These are phyloP conservation scores for Sinapis alba DNA, from an alignment of 441 rosid species.

Conservation along the genomic window DNA sequence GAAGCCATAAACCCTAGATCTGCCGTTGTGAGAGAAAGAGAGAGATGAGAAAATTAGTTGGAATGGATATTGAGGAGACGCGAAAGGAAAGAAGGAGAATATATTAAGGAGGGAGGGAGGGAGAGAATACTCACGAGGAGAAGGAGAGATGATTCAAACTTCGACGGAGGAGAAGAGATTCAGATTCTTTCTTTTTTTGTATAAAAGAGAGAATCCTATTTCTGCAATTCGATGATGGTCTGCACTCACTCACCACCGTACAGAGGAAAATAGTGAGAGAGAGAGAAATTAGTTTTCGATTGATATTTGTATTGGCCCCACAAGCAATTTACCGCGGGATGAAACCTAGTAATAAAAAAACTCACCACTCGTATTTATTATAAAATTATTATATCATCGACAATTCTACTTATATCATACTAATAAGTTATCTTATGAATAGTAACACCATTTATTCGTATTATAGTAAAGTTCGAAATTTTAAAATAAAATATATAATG, in stretches of 20 bases:
- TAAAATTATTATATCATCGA: too few species aligned
- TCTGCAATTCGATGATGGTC: constrained; percentile 24
- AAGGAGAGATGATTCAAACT: constrained; percentile 30
- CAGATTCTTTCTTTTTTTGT: constrained; percentile 6
- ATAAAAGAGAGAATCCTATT: constrained; percentile 21
- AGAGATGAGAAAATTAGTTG: constrained; percentile 18
- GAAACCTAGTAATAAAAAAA: neutral
- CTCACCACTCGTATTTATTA: neutral
- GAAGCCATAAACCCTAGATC: constrained; percentile 53
- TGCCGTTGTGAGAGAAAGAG: constrained; percentile 26
- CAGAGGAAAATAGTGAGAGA: constrained; percentile 39
- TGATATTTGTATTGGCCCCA: constrained; percentile 30
- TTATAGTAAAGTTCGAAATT: too few species aligned
- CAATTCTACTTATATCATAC: neutral
- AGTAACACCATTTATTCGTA: neutral
- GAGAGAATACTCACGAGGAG: constrained; percentile 26
- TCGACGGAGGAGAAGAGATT: constrained; percentile 41
- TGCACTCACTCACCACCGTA: constrained; percentile 42
- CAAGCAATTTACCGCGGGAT: constrained; percentile 43
- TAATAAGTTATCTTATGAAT: neutral
- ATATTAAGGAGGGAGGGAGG: constrained; percentile 4
- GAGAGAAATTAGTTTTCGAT: constrained; percentile 35
- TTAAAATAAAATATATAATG: too few species aligned
- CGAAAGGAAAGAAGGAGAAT: constrained; percentile 12
- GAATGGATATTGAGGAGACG: constrained; percentile 24